A percentile compares a stretch with the other conserved stretches of the same genome.
Conservation (phyloP, 441 rosid genomes). For the Syzygium malaccense region DNA sequence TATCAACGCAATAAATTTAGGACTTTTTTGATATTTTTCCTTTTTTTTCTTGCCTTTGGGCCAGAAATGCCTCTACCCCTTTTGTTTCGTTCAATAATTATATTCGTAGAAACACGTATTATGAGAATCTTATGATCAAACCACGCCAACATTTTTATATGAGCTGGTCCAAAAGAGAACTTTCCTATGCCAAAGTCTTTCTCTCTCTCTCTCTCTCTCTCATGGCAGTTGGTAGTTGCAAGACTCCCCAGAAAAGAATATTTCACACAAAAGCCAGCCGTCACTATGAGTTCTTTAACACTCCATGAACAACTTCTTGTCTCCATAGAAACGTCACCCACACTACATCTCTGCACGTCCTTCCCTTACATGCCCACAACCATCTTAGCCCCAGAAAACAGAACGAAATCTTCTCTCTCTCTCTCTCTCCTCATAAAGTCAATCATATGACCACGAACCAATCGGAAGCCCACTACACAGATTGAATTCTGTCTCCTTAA, state of each 20-base stretch:
- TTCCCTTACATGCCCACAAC: conserved; percentile 28
- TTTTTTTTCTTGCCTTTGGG: background rate
- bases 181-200: background rate
- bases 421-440: background rate
- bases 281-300: background rate
- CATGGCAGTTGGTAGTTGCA: background rate
- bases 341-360: conserved; percentile 28
- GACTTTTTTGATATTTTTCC: rapidly evolving
- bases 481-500: background rate
- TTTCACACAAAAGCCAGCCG: background rate
- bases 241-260: background rate
- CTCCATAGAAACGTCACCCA: background rate
- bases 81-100: background rate
- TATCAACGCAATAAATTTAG: no score
- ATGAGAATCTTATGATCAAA: background rate
- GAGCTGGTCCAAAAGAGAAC: background rate
- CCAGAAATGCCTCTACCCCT: background rate
- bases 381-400: background rate
- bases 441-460: background rate
- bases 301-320: background rate
- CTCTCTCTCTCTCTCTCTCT: background rate
- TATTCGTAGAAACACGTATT: background rate
- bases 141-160: background rate
- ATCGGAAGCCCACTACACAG: background rate
- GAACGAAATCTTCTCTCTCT: background rate